These are phyloP conservation scores for Nitzschia inconspicua DNA, from an alignment of 108 stramenopile genomes.

Conservation along the genomic window DNA sequence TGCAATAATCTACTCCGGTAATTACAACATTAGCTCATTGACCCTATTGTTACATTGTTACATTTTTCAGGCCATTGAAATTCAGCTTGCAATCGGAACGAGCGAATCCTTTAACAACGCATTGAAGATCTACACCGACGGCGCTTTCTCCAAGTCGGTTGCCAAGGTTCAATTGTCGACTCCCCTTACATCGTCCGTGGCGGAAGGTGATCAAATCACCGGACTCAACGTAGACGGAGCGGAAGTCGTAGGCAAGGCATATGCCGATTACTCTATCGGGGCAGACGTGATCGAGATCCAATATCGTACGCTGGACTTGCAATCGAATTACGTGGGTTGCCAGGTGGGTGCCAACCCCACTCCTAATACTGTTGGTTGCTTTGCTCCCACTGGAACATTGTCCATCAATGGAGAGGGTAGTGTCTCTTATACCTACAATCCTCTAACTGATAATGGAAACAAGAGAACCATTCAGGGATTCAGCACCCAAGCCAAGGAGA, in stretches of 20 bases:
- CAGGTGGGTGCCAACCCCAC: conserved; percentile 55
- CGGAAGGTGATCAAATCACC: conserved; percentile 26
- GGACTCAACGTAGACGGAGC: conserved; percentile 40
- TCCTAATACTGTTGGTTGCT: conserved; percentile 34
- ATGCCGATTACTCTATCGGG: conserved; percentile 28
- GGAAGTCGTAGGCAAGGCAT: conserved; percentile 40
- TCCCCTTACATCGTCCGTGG: conserved; percentile 24
- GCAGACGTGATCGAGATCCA: conserved; percentile 36
- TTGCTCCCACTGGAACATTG: conserved; percentile 24
- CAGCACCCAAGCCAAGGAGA: conserved; percentile 38
- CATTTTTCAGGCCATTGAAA: conserved; percentile 60
- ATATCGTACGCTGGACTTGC: conserved; percentile 47
- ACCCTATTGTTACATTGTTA: no score
- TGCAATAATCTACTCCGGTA: no score
- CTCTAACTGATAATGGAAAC: conserved; percentile 47
- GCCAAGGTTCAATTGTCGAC: conserved; percentile 45
- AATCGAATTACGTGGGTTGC: conserved; percentile 53
- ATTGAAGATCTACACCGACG: conserved; percentile 48
- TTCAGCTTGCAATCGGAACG: conserved; percentile 22
- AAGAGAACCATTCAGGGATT: conserved; percentile 57
- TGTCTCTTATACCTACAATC: conserved; percentile 39
- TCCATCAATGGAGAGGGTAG: neutral
- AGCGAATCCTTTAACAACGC: conserved; percentile 36
- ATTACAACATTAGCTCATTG: no score
- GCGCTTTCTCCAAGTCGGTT: conserved; percentile 62